Percentiles rank a stretch among this genome's conserved stretches.
phyloP scores from a whole-genome alignment of 179 eudicot species.

The Beta macrorhiza region DNA sequence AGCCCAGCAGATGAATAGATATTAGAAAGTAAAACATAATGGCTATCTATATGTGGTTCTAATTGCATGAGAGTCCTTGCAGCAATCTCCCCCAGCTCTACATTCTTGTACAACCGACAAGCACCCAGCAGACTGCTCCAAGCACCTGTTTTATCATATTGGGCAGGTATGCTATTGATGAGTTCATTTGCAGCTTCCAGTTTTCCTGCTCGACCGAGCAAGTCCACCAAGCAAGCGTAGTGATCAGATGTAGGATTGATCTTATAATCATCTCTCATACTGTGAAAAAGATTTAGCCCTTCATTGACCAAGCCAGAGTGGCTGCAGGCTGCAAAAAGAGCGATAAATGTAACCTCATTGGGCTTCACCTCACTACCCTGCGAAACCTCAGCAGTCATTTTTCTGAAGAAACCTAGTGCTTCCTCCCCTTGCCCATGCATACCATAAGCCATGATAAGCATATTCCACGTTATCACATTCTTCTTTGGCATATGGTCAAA shows the following conservation, averaged over 20 bases:
- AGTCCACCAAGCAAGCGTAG: constrained; percentile 61
- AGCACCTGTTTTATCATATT: constrained; percentile 37
- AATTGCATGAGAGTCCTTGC: constrained; percentile 43
- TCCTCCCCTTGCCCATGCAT: constrained; percentile 49
- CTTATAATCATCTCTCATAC: constrained; percentile 42
- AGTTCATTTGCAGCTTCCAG: constrained; percentile 51
- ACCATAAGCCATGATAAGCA: constrained; percentile 52
- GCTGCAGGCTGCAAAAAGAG: constrained; percentile 47
- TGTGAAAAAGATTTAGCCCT: constrained; percentile 46
- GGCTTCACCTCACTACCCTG: constrained; percentile 34
- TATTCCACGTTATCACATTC: constrained; percentile 55
- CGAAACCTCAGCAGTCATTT: constrained; percentile 31
- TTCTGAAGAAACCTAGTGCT: constrained; percentile 35
- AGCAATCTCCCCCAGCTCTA: constrained; percentile 48
- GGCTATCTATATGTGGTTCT: constrained; percentile 59
- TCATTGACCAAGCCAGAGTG: constrained; percentile 51
- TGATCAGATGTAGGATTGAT: constrained; percentile 49
- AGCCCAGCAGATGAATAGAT: constrained; percentile 51
- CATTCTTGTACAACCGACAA: constrained; percentile 49
- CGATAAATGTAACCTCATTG: constrained; percentile 41
- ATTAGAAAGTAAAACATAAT: constrained; percentile 63
- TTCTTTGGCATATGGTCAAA: constrained; percentile 40
- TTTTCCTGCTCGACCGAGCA: constrained; percentile 59
- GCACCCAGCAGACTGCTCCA: constrained; percentile 71
- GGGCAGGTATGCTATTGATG: constrained; percentile 43